Conservation (phyloP, 176 grass and related monocot genomes). For the Aegilops umbellulata region DNA sequence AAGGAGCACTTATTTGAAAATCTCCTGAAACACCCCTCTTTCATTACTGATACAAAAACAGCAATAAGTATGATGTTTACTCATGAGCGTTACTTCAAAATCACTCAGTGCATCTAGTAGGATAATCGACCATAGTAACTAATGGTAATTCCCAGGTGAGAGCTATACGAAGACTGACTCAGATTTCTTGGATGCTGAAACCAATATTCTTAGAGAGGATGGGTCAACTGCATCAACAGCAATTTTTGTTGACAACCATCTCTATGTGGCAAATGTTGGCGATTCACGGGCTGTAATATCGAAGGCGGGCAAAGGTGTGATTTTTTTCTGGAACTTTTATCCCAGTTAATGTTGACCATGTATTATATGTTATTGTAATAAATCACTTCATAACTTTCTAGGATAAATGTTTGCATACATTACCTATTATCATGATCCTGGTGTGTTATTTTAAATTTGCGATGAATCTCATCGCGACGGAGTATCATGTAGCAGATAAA, state of each 20-base stretch:
- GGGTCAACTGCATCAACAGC: slow-evolving; percentile 90
- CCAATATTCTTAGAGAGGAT: slow-evolving; percentile 57
- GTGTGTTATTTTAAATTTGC: background rate
- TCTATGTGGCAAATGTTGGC: slow-evolving; percentile 93
- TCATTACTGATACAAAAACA: slow-evolving; percentile 72
- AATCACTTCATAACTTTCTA: slow-evolving; percentile 11
- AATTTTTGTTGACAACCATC: slow-evolving; percentile 65
- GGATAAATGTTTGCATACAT: background rate
- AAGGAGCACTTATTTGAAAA: slow-evolving; percentile 84
- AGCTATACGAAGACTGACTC: slow-evolving; percentile 71
- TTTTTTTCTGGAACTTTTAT: slow-evolving; percentile 1
- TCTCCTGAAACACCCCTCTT: slow-evolving; percentile 70
- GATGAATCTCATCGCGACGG: background rate
- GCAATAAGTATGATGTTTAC: slow-evolving; percentile 67
- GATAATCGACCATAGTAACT: slow-evolving; percentile 15
- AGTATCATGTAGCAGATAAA: background rate
- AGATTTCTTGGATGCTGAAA: slow-evolving; percentile 73
- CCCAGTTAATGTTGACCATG: slow-evolving; percentile 11
- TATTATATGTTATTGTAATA: background rate
- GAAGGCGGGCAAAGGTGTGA: slow-evolving; percentile 75
- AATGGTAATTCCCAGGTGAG: slow-evolving; percentile 62
- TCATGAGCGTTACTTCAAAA: slow-evolving; percentile 14
- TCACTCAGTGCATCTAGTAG: slow-evolving; percentile 4
- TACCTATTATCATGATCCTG: background rate
- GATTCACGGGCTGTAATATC: slow-evolving; percentile 88